These are phyloP conservation scores for Colletotrichum paranaense DNA, from an alignment of 2,329 filamentous ascomycete species.

Conservation along the genomic window DNA sequence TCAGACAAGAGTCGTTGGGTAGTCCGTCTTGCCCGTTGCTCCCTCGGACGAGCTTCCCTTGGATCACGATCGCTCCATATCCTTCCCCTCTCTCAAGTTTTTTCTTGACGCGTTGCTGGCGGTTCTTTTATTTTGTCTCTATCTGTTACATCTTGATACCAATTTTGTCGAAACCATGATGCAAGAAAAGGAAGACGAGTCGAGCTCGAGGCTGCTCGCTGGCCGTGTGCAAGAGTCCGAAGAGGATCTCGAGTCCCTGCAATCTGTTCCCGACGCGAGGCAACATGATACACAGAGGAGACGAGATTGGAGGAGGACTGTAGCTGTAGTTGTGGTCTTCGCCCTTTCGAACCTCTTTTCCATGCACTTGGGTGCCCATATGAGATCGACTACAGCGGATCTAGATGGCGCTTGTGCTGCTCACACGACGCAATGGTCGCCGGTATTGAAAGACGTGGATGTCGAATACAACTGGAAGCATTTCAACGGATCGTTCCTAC, in stretches of 20 bases:
- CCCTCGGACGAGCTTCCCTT: conserved; percentile 12
- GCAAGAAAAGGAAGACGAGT: conserved; percentile 26
- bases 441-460: conserved; percentile 47
- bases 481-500: conserved; percentile 69
- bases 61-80: background rate
- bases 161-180: conserved; percentile 20
- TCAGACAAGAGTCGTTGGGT: conserved; percentile 20
- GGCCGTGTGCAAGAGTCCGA: conserved; percentile 36
- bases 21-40: conserved; percentile 3
- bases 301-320: conserved; percentile 2
- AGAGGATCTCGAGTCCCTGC: conserved; percentile 34
- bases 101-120: background rate
- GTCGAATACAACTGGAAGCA: conserved; percentile 45
- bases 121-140: background rate
- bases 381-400: conserved; percentile 30
- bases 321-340: conserved; percentile 11
- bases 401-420: conserved; percentile 41
- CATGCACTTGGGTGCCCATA: conserved; percentile 35
- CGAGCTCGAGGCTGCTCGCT: conserved; percentile 27
- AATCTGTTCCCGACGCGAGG: background rate
- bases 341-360: conserved; percentile 36
- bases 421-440: conserved; percentile 51
- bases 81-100: background rate
- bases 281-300: conserved; percentile 7
- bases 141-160: background rate